These are phyloP conservation scores for Daedaleopsis nitida DNA, from an alignment of 768 basidiomycete species.

Conservation along the genomic window DNA sequence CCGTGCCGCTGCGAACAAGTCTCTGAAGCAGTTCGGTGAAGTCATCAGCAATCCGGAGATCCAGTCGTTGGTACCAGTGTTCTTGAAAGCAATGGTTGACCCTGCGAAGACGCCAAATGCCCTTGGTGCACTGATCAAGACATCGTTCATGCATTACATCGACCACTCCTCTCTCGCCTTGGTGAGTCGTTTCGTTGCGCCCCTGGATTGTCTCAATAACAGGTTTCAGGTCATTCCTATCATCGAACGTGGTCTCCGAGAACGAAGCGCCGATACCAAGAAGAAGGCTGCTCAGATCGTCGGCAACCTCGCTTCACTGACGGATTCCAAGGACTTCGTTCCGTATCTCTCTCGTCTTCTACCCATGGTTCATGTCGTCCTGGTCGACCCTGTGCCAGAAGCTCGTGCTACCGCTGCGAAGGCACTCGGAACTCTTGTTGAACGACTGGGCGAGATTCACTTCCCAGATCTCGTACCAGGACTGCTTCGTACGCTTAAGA, in stretches of 20 bases:
- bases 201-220: not conserved
- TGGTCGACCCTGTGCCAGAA: conserved; percentile 97
- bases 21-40: conserved; percentile 96
- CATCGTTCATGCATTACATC: conserved; percentile 97
- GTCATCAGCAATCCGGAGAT: conserved; percentile 98
- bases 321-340: conserved; percentile 89
- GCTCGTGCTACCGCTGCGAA: conserved; percentile 97
- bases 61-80: conserved; percentile 81
- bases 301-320: conserved; percentile 92
- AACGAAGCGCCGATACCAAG: conserved; percentile 92
- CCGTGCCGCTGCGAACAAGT: conserved; percentile 87
- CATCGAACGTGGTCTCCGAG: conserved; percentile 87
- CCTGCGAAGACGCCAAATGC: conserved; percentile 89
- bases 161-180: conserved; percentile 95
- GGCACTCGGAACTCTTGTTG: conserved; percentile 93
- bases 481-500: conserved; percentile 83
- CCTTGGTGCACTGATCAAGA: conserved; percentile 83
- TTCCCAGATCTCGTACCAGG: conserved; percentile 97
- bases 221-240: conserved; percentile 82
- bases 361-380: conserved; percentile 88
- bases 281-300: conserved; percentile 96
- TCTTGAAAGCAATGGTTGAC: conserved; percentile 95
- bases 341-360: conserved; percentile 90
- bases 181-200: conserved; percentile 44
- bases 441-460: conserved; percentile 89